Percentiles rank a stretch among this genome's conserved stretches.
Conservation (phyloP, 192 early-diverging fungal genomes). For the Coemansia sp. region DNA sequence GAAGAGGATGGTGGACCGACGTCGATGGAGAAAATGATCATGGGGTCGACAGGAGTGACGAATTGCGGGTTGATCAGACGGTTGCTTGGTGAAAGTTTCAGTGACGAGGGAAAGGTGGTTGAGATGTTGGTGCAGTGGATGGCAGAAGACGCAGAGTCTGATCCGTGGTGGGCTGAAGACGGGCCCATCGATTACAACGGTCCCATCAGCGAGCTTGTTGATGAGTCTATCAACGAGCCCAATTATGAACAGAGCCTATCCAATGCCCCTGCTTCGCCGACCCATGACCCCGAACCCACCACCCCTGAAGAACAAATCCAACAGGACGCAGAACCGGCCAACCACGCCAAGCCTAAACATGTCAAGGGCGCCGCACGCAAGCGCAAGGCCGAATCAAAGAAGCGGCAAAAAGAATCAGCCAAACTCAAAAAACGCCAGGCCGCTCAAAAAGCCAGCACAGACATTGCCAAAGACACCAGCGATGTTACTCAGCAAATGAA, state of each 20-base stretch:
- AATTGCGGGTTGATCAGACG: slow-evolving; percentile 54
- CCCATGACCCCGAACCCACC: background rate
- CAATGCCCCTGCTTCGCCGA: too few relatives aligned
- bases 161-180: slow-evolving; percentile 26
- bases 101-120: slow-evolving; percentile 56
- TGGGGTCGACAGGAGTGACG: slow-evolving; percentile 56
- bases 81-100: slow-evolving; percentile 49
- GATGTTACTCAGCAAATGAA: slow-evolving; percentile 8
- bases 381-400: slow-evolving; percentile 34
- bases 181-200: slow-evolving; percentile 35
- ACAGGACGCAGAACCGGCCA: background rate
- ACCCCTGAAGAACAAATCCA: background rate
- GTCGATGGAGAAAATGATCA: slow-evolving; percentile 57
- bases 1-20: slow-evolving; percentile 1
- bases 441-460: slow-evolving; percentile 1
- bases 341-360: background rate
- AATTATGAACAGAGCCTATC: too few relatives aligned
- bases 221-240: background rate
- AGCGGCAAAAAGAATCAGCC: slow-evolving; percentile 40
- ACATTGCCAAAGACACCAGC: background rate
- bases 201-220: background rate
- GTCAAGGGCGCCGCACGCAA: slow-evolving; percentile 28
- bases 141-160: slow-evolving; percentile 13
- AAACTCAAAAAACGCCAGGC: slow-evolving; percentile 34
- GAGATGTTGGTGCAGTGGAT: slow-evolving; percentile 56